These are phyloP conservation scores for Sporothrix inflata DNA, from an alignment of 2,329 filamentous ascomycete species.

Conservation along the genomic window DNA sequence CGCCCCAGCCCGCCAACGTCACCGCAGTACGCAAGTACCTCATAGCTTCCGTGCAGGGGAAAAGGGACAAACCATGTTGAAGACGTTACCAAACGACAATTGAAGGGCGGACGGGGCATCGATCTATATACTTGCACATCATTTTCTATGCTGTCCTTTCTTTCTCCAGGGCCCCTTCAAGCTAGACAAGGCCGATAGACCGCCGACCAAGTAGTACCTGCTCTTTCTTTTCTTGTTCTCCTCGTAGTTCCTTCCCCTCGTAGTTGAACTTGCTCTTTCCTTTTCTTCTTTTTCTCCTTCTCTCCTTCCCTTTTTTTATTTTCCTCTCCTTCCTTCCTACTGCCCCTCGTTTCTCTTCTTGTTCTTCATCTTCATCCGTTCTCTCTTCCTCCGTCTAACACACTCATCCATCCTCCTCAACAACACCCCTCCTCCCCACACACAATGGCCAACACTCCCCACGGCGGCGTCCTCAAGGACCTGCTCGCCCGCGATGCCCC, in stretches of 20 bases:
- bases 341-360: conserved; percentile 20
- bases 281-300: conserved; percentile 11
- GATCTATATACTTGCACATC: neutral
- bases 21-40: conserved; percentile 17
- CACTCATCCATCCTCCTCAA: neutral
- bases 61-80: neutral
- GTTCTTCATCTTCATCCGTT: neutral
- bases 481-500: conserved; percentile 90
- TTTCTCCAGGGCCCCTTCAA: neutral
- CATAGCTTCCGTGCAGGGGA: neutral
- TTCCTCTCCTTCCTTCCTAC: conserved; percentile 6
- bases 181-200: conserved; percentile 18
- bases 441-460: conserved; percentile 71
- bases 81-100: neutral
- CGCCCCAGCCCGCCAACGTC: conserved; percentile 6
- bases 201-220: conserved; percentile 6
- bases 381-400: neutral
- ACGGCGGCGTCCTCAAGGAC: conserved; percentile 97
- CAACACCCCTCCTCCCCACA: neutral
- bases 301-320: neutral
- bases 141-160: neutral
- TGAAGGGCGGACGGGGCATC: neutral
- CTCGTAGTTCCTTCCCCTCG: conserved; percentile 10
- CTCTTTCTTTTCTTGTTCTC: neutral
- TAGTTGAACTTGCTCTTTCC: neutral